phyloP scores from a whole-genome alignment of 192 early-diverging fungal genomes.

The Helicostylum pulchrum region DNA sequence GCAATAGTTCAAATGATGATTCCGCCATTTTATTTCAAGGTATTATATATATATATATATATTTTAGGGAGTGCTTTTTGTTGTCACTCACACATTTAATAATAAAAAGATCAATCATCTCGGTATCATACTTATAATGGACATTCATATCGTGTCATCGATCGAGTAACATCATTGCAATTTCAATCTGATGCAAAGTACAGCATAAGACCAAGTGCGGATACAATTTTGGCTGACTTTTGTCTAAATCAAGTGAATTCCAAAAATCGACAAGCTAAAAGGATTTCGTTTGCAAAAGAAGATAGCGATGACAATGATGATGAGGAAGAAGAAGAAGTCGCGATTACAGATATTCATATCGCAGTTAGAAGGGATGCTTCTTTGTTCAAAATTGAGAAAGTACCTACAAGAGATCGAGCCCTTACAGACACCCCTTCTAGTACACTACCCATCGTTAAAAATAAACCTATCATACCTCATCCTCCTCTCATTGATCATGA shows the following conservation, averaged over 20 bases:
- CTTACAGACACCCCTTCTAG: no score
- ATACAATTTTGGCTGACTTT: slow-evolving; percentile 9
- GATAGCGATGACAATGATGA: background rate
- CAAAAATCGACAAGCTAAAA: no score
- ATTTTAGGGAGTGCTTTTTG: background rate
- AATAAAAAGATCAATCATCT: slow-evolving; percentile 10
- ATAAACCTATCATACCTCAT: no score
- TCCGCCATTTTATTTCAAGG: background rate
- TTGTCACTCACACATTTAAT: background rate
- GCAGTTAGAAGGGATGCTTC: slow-evolving; percentile 10
- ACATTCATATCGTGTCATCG: slow-evolving; percentile 1
- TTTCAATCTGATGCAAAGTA: background rate
- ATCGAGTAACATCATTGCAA: slow-evolving; percentile 10
- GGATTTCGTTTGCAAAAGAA: background rate
- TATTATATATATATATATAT: background rate
- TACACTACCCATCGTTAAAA: no score
- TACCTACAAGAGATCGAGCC: background rate
- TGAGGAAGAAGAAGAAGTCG: background rate
- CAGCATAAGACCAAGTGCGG: background rate
- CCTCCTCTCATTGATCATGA: no score
- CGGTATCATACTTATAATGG: slow-evolving; percentile 10
- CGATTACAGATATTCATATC: slow-evolving; percentile 2
- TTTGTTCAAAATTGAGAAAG: slow-evolving; percentile 15
- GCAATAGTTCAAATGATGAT: background rate
- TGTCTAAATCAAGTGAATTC: slow-evolving; percentile 1